These are phyloP conservation scores for Aspergillus sp. DNA, from an alignment of 2,329 filamentous ascomycete species.

Conservation along the genomic window DNA sequence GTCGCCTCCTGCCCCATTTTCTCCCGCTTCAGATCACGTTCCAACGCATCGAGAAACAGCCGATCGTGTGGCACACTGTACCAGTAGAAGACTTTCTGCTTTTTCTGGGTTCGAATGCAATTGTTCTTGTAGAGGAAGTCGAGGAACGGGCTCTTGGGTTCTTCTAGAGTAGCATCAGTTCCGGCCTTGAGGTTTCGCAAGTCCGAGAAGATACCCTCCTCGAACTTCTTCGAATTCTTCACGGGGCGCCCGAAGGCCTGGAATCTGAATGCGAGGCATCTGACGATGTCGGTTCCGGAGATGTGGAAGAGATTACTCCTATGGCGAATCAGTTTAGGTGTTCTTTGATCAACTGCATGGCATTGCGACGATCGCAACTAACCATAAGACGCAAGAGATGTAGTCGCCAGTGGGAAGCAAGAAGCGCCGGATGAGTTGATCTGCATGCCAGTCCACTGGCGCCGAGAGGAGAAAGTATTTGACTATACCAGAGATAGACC, in stretches of 20 bases:
- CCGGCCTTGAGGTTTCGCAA: constrained; percentile 97
- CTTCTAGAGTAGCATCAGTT: constrained; percentile 95
- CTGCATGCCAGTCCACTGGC: constrained; percentile 93
- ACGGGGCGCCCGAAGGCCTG: constrained; percentile 97
- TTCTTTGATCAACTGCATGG: constrained; percentile 13
- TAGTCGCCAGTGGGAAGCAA: constrained; percentile 97
- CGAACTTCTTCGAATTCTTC: constrained; percentile 99
- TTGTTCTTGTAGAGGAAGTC: constrained; percentile 99
- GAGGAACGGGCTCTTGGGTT: constrained; percentile 97
- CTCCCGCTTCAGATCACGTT: constrained; percentile 96
- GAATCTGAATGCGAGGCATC: constrained; percentile 96
- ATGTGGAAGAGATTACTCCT: constrained; percentile 99
- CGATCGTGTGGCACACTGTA: constrained; percentile 98
- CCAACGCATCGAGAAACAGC: constrained; percentile 93
- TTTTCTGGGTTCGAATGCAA: constrained; percentile 99
- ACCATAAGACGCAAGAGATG: constrained; percentile 96
- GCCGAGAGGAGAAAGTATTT: constrained; percentile 99
- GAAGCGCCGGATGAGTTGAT: constrained; percentile 96
- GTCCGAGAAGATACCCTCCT: constrained; percentile 99
- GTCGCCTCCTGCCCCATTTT: constrained; percentile 99
- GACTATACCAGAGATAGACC: constrained; percentile 57
- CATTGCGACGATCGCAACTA: constrained; percentile 31
- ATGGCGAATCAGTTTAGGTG: constrained; percentile 20
- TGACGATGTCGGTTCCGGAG: constrained; percentile 96
- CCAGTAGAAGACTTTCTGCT: constrained; percentile 99